Percentiles rank a stretch among this genome's conserved stretches.
Evolutionary conservation across 805 yeast species (phyloP).

Genomic region (Candida sithepensis): DNA sequence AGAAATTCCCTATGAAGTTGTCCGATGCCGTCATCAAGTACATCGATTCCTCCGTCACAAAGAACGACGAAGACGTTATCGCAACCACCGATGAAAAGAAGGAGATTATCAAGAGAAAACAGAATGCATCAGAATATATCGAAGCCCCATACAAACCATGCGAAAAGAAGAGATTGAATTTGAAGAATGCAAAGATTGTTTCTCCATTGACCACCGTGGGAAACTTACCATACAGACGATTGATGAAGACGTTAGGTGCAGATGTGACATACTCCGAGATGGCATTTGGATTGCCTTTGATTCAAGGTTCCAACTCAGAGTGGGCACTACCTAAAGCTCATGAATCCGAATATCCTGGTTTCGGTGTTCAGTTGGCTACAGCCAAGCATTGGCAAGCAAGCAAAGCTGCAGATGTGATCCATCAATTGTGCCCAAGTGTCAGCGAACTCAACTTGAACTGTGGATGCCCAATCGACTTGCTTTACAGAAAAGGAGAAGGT

Average conservation of each 20-base stretch:
- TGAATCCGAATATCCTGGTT: conserved; percentile 74
- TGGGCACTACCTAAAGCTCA: conserved; percentile 98
- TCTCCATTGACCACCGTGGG: conserved; percentile 98
- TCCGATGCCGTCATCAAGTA: conserved; percentile 59
- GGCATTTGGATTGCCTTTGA: conserved; percentile 83
- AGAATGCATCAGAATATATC: conserved; percentile 47
- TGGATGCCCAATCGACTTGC: conserved; percentile 95
- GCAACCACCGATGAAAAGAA: conserved; percentile 30
- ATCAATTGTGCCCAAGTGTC: conserved; percentile 53
- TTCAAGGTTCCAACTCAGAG: conserved; percentile 89
- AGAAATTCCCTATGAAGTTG: conserved; percentile 52
- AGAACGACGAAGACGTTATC: conserved; percentile 30
- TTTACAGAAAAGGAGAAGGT: conserved; percentile 95
- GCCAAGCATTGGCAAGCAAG: conserved; percentile 91
- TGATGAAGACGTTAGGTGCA: conserved; percentile 87
- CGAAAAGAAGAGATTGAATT: conserved; percentile 78
- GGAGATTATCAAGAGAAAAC: conserved; percentile 26
- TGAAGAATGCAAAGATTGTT: conserved; percentile 74
- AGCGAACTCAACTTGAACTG: conserved; percentile 88
- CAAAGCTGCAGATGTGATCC: conserved; percentile 82
- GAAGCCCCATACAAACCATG: conserved; percentile 74
- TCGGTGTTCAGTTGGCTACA: conserved; percentile 91
- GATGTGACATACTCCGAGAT: conserved; percentile 93
- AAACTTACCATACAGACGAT: conserved; percentile 88
- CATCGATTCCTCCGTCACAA: conserved; percentile 58